A percentile compares a stretch with the other conserved stretches of the same genome.
phyloP scores from a whole-genome alignment of 2,329 filamentous ascomycete genomes.

The Colletotrichum coccodes region DNA sequence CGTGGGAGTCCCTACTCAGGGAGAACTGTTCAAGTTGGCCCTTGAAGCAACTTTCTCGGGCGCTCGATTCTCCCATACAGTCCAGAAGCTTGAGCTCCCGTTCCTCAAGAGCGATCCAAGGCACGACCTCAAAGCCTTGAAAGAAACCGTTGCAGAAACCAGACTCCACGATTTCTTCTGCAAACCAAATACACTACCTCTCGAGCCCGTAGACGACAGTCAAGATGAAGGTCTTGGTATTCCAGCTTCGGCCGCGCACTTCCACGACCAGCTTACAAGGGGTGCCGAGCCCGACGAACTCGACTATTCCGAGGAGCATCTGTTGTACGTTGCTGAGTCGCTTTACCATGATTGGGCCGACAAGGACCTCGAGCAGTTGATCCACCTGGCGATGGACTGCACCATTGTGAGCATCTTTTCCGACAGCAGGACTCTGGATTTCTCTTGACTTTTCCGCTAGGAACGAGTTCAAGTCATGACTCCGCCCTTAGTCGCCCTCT shows the following conservation, averaged over 20 bases:
- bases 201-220: slow-evolving; percentile 25
- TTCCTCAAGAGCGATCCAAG: slow-evolving; percentile 11
- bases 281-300: slow-evolving; percentile 12
- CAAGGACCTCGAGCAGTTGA: background rate
- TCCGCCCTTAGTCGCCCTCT: background rate
- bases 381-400: slow-evolving; percentile 9
- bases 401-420: background rate
- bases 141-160: background rate
- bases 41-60: slow-evolving; percentile 3
- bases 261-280: slow-evolving; percentile 21
- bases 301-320: slow-evolving; percentile 17
- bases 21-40: background rate
- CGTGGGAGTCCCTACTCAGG: background rate
- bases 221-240: slow-evolving; percentile 28
- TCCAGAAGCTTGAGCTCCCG: slow-evolving; percentile 18
- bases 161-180: slow-evolving; percentile 13
- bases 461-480: slow-evolving; percentile 1
- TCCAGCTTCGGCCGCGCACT: slow-evolving; percentile 14
- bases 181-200: slow-evolving; percentile 13
- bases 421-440: background rate
- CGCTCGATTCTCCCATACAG: background rate
- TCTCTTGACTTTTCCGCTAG: slow-evolving; percentile 22
- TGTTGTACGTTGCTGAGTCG: slow-evolving; percentile 5
- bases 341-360: background rate
- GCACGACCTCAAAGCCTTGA: slow-evolving; percentile 16